Evolutionary conservation across 805 yeast genomes (phyloP).

Genomic region (Candida anglica): DNA sequence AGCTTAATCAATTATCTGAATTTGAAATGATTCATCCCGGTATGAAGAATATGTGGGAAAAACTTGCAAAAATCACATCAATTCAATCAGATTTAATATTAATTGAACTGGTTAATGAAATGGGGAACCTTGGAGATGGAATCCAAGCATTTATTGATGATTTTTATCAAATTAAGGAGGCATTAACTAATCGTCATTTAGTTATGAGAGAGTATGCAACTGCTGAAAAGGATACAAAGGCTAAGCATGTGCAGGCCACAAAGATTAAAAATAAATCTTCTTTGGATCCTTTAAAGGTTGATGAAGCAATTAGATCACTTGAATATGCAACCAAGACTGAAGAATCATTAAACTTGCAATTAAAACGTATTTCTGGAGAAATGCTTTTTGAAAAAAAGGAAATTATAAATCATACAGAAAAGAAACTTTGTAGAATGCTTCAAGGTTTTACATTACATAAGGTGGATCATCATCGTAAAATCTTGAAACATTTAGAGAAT

Average conservation of each 20-base stretch:
- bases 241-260: slow-evolving; percentile 67
- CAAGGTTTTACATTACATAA: slow-evolving; percentile 61
- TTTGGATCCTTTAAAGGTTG: slow-evolving; percentile 83
- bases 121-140: slow-evolving; percentile 76
- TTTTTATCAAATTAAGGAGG: slow-evolving; percentile 85
- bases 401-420: slow-evolving; percentile 56
- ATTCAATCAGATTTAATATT: slow-evolving; percentile 75
- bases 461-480: slow-evolving; percentile 83
- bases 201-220: slow-evolving; percentile 83
- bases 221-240: slow-evolving; percentile 71
- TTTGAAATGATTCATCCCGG: slow-evolving; percentile 55
- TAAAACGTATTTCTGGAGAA: slow-evolving; percentile 79
- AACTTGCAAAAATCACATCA: slow-evolving; percentile 63
- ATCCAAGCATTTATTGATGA: slow-evolving; percentile 62
- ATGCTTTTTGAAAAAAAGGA: slow-evolving; percentile 71
- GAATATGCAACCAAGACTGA: slow-evolving; percentile 78
- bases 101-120: slow-evolving; percentile 64
- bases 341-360: slow-evolving; percentile 69
- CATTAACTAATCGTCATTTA: slow-evolving; percentile 86
- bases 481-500: slow-evolving; percentile 67
- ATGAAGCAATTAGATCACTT: slow-evolving; percentile 77
- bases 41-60: slow-evolving; percentile 75
- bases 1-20: slow-evolving; percentile 35
- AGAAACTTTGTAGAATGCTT: slow-evolving; percentile 49
- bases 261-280: slow-evolving; percentile 68